These are phyloP conservation scores for Carex kokanica DNA, from an alignment of 176 grass and related monocot genomes.

Conservation along the genomic window DNA sequence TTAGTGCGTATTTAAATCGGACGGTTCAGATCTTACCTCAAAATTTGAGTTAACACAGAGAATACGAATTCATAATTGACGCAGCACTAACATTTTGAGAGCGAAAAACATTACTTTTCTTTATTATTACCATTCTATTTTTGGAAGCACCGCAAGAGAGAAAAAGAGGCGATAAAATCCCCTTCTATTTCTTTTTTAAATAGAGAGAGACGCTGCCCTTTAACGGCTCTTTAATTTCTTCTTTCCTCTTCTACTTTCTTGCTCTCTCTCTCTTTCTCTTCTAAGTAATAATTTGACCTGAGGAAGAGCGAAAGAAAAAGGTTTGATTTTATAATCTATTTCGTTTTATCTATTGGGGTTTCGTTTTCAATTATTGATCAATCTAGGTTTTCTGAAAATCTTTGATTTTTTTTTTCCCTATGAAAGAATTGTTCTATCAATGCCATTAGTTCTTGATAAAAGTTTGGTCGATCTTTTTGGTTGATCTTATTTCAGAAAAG, in stretches of 20 bases:
- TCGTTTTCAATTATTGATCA: neutral
- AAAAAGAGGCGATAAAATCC: neutral
- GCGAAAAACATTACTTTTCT: neutral
- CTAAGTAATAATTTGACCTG: neutral
- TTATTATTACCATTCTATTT: neutral
- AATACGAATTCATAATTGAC: too few species aligned
- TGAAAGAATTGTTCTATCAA: neutral
- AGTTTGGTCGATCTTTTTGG: constrained; percentile 12
- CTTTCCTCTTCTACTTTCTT: neutral
- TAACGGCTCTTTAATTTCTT: neutral
- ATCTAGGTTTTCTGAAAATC: neutral
- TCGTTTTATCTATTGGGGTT: constrained; percentile 3
- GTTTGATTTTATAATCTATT: neutral
- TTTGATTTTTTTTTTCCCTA: neutral
- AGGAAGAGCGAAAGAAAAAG: constrained; percentile 26
- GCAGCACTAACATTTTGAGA: neutral
- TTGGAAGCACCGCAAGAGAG: neutral
- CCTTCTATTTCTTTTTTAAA: neutral
- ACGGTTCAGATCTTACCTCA: too few species aligned
- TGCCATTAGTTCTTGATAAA: neutral
- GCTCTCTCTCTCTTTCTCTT: constrained; percentile 6
- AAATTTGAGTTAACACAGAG: too few species aligned
- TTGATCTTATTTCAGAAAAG: constrained; percentile 16
- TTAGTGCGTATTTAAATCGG: too few species aligned
- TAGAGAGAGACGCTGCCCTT: neutral